These are phyloP conservation scores for Pythium coloratum DNA, from an alignment of 352 stramenopile genomes.

Conservation along the genomic window DNA sequence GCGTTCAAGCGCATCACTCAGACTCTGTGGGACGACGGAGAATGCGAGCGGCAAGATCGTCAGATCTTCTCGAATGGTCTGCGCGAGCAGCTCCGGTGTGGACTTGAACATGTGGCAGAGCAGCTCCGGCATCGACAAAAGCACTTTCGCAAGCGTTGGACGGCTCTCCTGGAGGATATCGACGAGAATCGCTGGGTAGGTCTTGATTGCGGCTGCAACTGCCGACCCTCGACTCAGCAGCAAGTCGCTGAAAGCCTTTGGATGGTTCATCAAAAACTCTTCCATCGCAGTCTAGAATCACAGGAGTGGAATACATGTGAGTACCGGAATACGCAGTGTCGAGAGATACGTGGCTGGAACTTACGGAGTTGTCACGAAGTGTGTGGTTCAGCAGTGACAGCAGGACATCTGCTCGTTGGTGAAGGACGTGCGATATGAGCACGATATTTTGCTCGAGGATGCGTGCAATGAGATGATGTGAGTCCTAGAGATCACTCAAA, in stretches of 20 bases:
- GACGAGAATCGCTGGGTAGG: conserved; percentile 54
- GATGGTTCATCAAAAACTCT: conserved; percentile 69
- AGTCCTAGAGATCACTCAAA: conserved; percentile 33
- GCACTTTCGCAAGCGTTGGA: conserved; percentile 40
- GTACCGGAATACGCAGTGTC: not conserved
- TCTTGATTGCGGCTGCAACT: conserved; percentile 50
- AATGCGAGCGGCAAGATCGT: conserved; percentile 50
- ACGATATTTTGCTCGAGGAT: conserved; percentile 80
- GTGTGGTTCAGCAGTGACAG: conserved; percentile 55
- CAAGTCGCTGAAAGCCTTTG: conserved; percentile 56
- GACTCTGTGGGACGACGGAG: conserved; percentile 49
- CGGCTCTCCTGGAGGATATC: conserved; percentile 49
- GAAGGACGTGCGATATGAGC: conserved; percentile 57
- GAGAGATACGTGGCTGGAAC: not conserved
- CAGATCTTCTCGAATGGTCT: conserved; percentile 50
- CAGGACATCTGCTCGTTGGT: conserved; percentile 51
- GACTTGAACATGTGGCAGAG: conserved; percentile 51
- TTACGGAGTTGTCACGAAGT: conserved; percentile 62
- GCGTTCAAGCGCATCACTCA: conserved; percentile 62
- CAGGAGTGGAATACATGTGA: not conserved
- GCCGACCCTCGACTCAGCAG: conserved; percentile 53
- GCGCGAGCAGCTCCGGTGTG: conserved; percentile 47
- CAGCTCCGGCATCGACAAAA: conserved; percentile 44
- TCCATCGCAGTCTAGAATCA: conserved; percentile 47
- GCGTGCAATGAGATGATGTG: conserved; percentile 52